Evolutionary conservation across 768 basidiomycete genomes (phyloP), one percentile per base, ranked within the genome.

Genomic region (Polyporus arcularius): DNA sequence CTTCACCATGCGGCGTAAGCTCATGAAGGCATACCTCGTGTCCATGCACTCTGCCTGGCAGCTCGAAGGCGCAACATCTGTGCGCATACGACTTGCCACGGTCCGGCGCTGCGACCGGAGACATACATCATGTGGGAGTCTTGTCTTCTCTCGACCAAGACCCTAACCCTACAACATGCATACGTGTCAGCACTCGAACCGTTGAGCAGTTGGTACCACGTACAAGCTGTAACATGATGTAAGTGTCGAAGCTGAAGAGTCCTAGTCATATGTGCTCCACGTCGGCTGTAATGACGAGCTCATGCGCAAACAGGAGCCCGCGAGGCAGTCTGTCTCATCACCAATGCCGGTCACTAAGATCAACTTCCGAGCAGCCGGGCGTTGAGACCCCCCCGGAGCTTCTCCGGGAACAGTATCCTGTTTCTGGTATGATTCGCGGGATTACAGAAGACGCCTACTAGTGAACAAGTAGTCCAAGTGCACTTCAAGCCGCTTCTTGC

Each of bases 401-500:
- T 57, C 78, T 96, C 58, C 70, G 92, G 83, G 6, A 38, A 12
- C 41, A 31, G 41, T 59, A 21, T 3, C 21, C 4, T 4, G 38
- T 21, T 32, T 60, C 38, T 30, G 16, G 21, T 26, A 26, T 26
- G 21, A 26, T 57, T n/a, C 58, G 52, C 55, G 62, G 21, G 51
- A 48, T 14, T 39, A 12, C 28, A 16, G n/a, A 16, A 21, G 53
- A 35, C 9, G 18, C 15, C 1, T 16, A 12, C 4, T 12, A 91
- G 86, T 2, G 77, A 87, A 15, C 90, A 95, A 26, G 21, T 26
- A 26, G 68, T 87, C 90, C 0, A 92, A 95, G 65, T 77, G 98
- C 18, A 96, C 94, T 0, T 94, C 96, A 0, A 94, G 86, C 68
- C 85, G 91, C 28, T 89, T 88, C 66, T 78, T 98, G 48, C 84